Evolutionary conservation across 768 basidiomycete species (phyloP).

Genomic region (Termitomyces sp.): DNA sequence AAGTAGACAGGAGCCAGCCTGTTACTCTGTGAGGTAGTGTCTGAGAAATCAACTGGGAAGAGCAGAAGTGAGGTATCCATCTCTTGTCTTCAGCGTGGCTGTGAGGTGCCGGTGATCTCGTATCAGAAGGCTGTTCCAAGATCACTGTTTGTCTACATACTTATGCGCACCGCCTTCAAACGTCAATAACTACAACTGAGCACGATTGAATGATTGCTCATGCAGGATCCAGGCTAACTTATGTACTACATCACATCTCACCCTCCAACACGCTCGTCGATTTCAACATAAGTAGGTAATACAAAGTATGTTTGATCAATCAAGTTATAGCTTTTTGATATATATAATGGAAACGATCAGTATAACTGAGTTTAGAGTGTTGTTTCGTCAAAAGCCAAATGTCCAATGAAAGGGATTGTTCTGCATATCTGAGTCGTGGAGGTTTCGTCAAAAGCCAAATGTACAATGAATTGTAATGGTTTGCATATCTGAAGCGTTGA

Average conservation of each 20-base stretch:
- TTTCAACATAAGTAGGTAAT: not conserved
- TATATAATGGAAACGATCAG: not conserved
- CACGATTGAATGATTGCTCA: too few species aligned
- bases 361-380: not conserved
- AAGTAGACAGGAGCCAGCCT: conserved; percentile 1
- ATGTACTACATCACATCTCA: not conserved
- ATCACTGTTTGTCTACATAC: not conserved
- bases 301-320: not conserved
- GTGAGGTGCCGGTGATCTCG: not conserved
- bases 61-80: not conserved
- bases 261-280: not conserved
- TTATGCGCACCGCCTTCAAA: not conserved
- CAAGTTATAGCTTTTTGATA: not conserved
- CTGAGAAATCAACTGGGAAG: not conserved
- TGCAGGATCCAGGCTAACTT: too few species aligned
- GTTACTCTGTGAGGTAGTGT: not conserved
- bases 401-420: not conserved
- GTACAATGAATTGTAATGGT: too few species aligned
- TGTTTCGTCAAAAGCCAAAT: not conserved
- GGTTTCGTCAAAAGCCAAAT: too few species aligned
- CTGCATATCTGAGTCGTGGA: not conserved
- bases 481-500: too few species aligned
- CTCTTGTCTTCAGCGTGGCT: not conserved
- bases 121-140: not conserved
- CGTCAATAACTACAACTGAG: not conserved